These are phyloP conservation scores for Thalia dealbata DNA, from an alignment of 176 grass and related monocot species.

Conservation along the genomic window DNA sequence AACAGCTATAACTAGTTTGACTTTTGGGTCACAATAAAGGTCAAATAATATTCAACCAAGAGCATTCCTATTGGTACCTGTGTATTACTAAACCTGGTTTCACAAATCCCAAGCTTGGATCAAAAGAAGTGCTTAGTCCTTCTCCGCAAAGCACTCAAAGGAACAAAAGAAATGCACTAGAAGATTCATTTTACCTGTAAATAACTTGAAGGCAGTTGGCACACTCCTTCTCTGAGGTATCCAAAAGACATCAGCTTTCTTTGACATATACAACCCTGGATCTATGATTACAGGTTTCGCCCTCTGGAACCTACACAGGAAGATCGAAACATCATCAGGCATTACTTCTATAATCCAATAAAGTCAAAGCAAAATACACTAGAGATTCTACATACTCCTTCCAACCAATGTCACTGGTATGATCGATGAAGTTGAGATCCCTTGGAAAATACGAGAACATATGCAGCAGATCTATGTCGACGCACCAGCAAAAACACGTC, in stretches of 20 bases:
- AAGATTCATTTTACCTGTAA: slow-evolving; percentile 6
- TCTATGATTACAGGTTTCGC: slow-evolving; percentile 21
- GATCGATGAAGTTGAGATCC: slow-evolving; percentile 20
- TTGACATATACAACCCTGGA: slow-evolving; percentile 14
- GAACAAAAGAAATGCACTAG: not conserved
- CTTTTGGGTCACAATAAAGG: not conserved
- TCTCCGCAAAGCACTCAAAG: not conserved
- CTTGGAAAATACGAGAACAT: slow-evolving; percentile 13
- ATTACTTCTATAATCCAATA: not conserved
- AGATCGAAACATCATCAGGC: not conserved
- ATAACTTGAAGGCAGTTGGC: slow-evolving; percentile 21
- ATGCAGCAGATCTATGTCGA: slow-evolving; percentile 16
- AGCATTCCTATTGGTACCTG: not conserved
- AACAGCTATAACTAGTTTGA: not conserved
- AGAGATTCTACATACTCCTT: slow-evolving; percentile 4
- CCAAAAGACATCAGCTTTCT: slow-evolving; percentile 20
- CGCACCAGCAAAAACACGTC: not conserved
- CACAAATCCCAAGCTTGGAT: not conserved
- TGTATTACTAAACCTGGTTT: not conserved
- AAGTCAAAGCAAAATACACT: not conserved
- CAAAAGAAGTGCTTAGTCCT: not conserved
- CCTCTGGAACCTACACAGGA: slow-evolving; percentile 8
- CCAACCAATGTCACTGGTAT: slow-evolving; percentile 19
- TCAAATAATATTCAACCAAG: not conserved
- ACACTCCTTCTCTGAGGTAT: slow-evolving; percentile 14